Evolutionary conservation across 768 basidiomycete species (phyloP).

Genomic region (Tephrocybe sp.): DNA sequence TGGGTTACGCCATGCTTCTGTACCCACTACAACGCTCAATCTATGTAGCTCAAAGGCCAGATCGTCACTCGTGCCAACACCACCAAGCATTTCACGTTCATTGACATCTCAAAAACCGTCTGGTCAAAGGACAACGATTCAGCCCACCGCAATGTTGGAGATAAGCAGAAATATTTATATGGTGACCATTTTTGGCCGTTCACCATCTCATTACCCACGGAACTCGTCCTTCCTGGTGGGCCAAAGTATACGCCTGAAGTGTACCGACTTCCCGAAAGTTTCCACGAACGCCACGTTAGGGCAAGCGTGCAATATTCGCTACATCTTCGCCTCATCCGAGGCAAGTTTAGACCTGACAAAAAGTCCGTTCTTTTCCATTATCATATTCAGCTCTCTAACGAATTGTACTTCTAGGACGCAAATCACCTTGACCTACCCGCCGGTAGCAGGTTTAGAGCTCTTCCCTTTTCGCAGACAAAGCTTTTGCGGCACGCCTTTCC

Average conservation of each 20-base stretch:
- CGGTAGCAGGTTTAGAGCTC: constrained; percentile 29
- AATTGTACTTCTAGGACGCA: constrained; percentile 23
- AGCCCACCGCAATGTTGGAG: constrained; percentile 1
- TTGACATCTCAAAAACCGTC: constrained; percentile 31
- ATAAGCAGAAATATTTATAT: constrained; percentile 25
- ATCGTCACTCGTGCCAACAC: constrained; percentile 38
- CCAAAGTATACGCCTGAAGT: constrained; percentile 19
- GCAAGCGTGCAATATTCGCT: constrained; percentile 38
- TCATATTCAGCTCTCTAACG: neutral
- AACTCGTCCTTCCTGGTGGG: constrained; percentile 23
- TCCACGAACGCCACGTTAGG: constrained; percentile 35
- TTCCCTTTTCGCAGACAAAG: constrained; percentile 32
- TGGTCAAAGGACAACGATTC: constrained; percentile 37
- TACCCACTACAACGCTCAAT: neutral
- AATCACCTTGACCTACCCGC: constrained; percentile 31
- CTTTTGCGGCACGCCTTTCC: constrained; percentile 33
- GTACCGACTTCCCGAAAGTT: constrained; percentile 37
- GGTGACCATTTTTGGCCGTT: constrained; percentile 39
- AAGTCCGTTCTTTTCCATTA: constrained; percentile 21
- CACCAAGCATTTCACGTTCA: constrained; percentile 32
- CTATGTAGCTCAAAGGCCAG: constrained; percentile 34
- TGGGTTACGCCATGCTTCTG: constrained; percentile 22
- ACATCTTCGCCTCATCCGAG: constrained; percentile 28
- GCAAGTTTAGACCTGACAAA: constrained; percentile 33
- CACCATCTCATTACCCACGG: constrained; percentile 38